Base-by-base conservation (phyloP, 495 filamentous ascomycete genomes). In the Trichoderma orchidacearum region DNA sequence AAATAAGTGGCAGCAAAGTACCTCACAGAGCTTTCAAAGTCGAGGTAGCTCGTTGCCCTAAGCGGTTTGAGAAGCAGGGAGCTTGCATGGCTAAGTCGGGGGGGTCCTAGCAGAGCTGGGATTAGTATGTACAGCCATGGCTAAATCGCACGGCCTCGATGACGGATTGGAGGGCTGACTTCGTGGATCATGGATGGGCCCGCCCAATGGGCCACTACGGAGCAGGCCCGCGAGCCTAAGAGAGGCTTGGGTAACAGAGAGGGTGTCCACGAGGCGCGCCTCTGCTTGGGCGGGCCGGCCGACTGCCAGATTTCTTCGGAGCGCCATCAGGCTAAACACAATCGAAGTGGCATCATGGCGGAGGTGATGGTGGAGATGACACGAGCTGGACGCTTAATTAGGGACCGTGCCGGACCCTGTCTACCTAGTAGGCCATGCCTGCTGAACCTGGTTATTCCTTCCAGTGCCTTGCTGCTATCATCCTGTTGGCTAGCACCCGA, bases 401-500 rank as follows among this genome's bases (percentile, higher is more conserved):
- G 41, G 41, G 41, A 48, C 41, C 41, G 41, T 48, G 41, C 41
- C 41, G 41, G 41, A 48, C 41, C 41, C 41, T 48, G 41, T 23
- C 21, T n/a, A n/a, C n/a, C n/a, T n/a, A 18, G 21, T 13, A 48
- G 41, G 41, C 21, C 21, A 18, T 48, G 41, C 23, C 27, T 48
- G 13, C 41, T 23, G 27, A 48, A 48, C 21, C 23, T 48, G 41
- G 41, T 18, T 41, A 21, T 17, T 11, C 9, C 23, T 7, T 17
- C 21, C 41, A 48, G 41, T 23, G 21, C 41, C 41, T 23, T 48
- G 21, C n/a, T n/a, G 23, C 21, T 25, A 48, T 48, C 41, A 25
- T 48, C 41, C 41, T 25, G 41, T 48, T 48, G 41, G 41, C 36
- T 17, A 23, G 36, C 17, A 18, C 36, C 36, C 41, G 27, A 9